Evolutionary conservation across 148 eudicot species (phyloP).

Genomic region (Pouteria glomerata): DNA sequence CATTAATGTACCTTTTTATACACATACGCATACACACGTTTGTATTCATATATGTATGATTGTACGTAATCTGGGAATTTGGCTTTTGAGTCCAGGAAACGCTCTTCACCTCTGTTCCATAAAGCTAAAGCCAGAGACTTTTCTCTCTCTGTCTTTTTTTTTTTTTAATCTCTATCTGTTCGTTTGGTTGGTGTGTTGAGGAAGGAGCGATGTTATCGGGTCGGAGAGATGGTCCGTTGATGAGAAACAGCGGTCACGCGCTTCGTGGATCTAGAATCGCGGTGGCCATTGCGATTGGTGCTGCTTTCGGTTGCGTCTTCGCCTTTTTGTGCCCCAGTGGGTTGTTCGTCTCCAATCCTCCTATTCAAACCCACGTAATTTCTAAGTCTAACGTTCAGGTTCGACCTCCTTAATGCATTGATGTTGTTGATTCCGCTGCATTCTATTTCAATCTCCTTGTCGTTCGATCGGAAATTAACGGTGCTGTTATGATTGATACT

Average conservation of each 20-base stretch:
- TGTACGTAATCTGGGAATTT: no score
- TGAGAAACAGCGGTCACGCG: background rate
- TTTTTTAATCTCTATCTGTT: no score
- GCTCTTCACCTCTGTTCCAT: no score
- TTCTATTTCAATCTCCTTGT: background rate
- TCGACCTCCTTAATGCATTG: background rate
- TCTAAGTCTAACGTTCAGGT: background rate
- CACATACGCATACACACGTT: no score
- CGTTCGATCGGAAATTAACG: no score
- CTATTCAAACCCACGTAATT: background rate
- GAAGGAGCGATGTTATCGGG: background rate
- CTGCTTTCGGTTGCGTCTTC: conserved; percentile 7
- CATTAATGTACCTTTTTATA: no score
- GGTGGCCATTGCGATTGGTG: conserved; percentile 9
- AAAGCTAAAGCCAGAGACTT: no score
- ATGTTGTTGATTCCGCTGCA: background rate
- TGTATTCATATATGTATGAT: no score
- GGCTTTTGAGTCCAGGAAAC: no score
- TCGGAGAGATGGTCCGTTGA: conserved; percentile 2
- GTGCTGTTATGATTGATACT: background rate
- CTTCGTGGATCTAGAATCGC: conserved; percentile 2
- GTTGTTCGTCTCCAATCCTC: background rate
- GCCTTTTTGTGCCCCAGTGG: conserved; percentile 17
- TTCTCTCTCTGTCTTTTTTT: no score
- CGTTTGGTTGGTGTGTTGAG: no score